These are phyloP conservation scores for Penicillium sp. DNA, from an alignment of 2,329 filamentous ascomycete species.

Conservation along the genomic window DNA sequence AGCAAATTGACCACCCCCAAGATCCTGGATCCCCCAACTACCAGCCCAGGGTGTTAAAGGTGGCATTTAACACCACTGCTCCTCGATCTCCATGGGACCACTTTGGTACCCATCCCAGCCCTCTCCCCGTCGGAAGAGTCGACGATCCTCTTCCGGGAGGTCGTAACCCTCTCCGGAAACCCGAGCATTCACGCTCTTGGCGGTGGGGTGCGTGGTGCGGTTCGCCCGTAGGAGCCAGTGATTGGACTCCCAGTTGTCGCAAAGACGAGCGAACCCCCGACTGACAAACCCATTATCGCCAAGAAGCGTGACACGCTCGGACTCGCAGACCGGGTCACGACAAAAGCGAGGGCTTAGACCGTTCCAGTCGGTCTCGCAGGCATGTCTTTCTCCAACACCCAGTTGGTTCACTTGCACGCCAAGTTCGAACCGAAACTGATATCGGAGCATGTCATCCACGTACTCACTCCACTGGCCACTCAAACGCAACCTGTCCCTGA, in stretches of 20 bases:
- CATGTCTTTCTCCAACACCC: conserved; percentile 26
- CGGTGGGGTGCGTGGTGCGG: conserved; percentile 31
- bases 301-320: conserved; percentile 14
- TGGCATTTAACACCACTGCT: not conserved
- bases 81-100: conserved; percentile 34
- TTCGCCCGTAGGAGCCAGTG: conserved; percentile 34
- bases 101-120: conserved; percentile 34
- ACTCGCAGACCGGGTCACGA: conserved; percentile 24
- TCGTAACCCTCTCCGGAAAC: conserved; percentile 30
- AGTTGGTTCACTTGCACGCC: conserved; percentile 13
- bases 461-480: conserved; percentile 10
- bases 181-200: conserved; percentile 21
- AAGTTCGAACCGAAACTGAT: conserved; percentile 29
- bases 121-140: conserved; percentile 30
- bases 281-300: conserved; percentile 16
- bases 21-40: conserved; percentile 7
- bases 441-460: conserved; percentile 21
- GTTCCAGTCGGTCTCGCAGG: conserved; percentile 34
- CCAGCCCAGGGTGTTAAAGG: not conserved
- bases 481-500: conserved; percentile 31
- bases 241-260: conserved; percentile 24
- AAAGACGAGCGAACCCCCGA: conserved; percentile 18
- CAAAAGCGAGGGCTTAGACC: conserved; percentile 27
- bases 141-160: conserved; percentile 24
- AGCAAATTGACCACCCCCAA: not conserved